Conservation (phyloP, 805 yeast genomes). For the Starmerella stellata region DNA sequence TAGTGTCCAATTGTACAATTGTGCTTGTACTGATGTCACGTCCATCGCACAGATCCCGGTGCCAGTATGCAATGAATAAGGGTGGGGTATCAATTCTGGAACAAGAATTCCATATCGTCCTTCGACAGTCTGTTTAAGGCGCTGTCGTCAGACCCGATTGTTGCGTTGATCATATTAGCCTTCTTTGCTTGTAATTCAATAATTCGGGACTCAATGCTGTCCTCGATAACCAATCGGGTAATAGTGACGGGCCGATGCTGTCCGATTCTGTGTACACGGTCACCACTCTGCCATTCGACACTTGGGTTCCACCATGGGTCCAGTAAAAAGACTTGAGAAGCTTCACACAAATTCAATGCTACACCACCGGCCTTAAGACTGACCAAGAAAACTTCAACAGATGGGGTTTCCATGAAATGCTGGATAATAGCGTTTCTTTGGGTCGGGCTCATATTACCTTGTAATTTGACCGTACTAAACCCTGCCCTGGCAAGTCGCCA, state of each 20-base stretch:
- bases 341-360: conserved; percentile 88
- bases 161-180: conserved; percentile 96
- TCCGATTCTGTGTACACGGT: conserved; percentile 93
- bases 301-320: conserved; percentile 99
- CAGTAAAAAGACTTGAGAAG: conserved; percentile 83
- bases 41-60: too few species aligned
- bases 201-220: conserved; percentile 89
- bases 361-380: conserved; percentile 98
- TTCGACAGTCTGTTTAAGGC: conserved; percentile 82
- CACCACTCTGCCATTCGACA: conserved; percentile 96
- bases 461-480: conserved; percentile 79
- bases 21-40: too few species aligned
- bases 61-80: too few species aligned
- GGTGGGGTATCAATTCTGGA: conserved; percentile 38
- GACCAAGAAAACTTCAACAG: conserved; percentile 83
- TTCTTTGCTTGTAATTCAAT: conserved; percentile 92
- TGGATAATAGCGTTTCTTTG: conserved; percentile 85
- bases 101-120: conserved; percentile 85
- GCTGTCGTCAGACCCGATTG: conserved; percentile 78
- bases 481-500: conserved; percentile 94
- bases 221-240: conserved; percentile 85
- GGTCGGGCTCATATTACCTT: conserved; percentile 92
- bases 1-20: too few species aligned
- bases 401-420: conserved; percentile 80
- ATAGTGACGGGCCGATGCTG: conserved; percentile 87